These are phyloP conservation scores for Tirmania nivea DNA, from an alignment of 495 filamentous ascomycete species.

Conservation along the genomic window DNA sequence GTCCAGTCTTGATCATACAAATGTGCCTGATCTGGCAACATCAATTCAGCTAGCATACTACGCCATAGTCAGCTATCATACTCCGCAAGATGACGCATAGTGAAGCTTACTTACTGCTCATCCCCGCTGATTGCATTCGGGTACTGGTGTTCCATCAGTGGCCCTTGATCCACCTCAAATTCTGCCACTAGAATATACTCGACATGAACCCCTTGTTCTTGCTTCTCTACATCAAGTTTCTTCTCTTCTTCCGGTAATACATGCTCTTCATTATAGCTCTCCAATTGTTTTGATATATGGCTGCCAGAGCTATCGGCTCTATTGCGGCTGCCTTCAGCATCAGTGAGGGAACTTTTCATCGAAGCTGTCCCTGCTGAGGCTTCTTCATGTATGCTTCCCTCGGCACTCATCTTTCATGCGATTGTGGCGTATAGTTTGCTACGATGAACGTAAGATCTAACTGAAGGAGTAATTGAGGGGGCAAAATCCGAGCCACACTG, in stretches of 20 bases:
- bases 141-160: constrained; percentile 96
- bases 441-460: too few species aligned
- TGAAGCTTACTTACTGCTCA: constrained; percentile 31
- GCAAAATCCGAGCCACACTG: too few species aligned
- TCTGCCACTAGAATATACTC: constrained; percentile 98
- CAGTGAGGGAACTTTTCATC: neutral
- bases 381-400: too few species aligned
- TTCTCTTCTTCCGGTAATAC: too few species aligned
- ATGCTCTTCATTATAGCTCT: too few species aligned
- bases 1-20: constrained; percentile 95
- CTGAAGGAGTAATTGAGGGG: too few species aligned
- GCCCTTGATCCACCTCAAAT: constrained; percentile 88
- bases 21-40: constrained; percentile 95
- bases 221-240: constrained; percentile 4
- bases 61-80: constrained; percentile 6
- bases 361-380: neutral
- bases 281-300: constrained; percentile 1
- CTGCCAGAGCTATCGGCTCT: constrained; percentile 1
- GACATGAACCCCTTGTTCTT: constrained; percentile 61
- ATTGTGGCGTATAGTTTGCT: too few species aligned
- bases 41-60: constrained; percentile 90
- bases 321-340: neutral
- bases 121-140: constrained; percentile 90
- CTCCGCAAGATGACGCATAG: neutral
- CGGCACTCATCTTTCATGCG: too few species aligned